Base-by-base conservation (phyloP, 2,329 filamentous ascomycete genomes). In the Hypoxylon sp. region DNA sequence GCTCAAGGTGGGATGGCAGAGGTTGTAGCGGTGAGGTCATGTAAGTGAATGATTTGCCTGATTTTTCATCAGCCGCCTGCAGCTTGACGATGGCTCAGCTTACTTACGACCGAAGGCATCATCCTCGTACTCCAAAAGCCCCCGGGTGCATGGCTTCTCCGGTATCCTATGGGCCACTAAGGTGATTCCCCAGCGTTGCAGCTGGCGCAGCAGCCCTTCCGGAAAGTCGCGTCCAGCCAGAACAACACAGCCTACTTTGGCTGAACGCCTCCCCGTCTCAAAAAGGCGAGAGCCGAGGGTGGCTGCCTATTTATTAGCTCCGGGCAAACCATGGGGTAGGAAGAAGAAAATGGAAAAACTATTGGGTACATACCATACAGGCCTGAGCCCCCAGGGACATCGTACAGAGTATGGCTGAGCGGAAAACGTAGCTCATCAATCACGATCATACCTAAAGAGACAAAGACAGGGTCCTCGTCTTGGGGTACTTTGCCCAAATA, bases 341-440 rank as follows among this genome's bases (percentile, higher is more conserved):
- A 44, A 44, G 10, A 44, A 7, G 17, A 44, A 44, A 40, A 10
- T 13, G 11, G n/a, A 27, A 27, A 27, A 27, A 27, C 25, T 5
- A 27, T 27, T 5, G 10, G 17, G 17, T 44, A n/a, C 40, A 1
- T 10, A 44, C 40, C 40, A 44, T 44, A 44, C n/a, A 44, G 2
- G 17, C 40, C 40, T 44, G 40, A 44, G 6, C 40, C 40, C n/a
- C 40, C 40, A 20, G 40, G 40, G 7, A 44, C 40, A 17, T 44
- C 40, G 20, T 44, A 44, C 10, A 44, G 40, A 44, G 40, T 44
- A 20, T 44, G 2, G 6, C 7, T 10, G n/a, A 6, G 20, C 10
- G n/a, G n/a, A 44, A 44, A 44, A 10, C 40, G 40, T 44, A 44
- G n/a, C 40, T 44, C 40, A 20, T 44, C 40, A 20, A 44, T n/a